These are phyloP conservation scores for Raffaelea ambrosiae DNA, from an alignment of 2,329 filamentous ascomycete species.

Conservation along the genomic window DNA sequence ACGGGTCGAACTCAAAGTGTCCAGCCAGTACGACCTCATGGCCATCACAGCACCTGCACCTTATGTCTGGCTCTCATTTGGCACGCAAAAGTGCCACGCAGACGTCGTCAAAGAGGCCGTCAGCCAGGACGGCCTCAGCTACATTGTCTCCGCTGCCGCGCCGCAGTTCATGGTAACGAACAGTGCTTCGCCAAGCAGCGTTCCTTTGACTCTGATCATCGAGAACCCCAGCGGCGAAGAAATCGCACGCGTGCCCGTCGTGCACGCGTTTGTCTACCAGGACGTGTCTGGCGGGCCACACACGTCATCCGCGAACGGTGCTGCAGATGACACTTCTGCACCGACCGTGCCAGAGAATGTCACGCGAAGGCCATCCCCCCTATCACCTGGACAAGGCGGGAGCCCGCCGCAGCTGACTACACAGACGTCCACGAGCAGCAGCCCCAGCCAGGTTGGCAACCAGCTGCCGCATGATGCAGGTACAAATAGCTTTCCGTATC, in stretches of 20 bases:
- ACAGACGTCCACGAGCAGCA: conserved; percentile 22
- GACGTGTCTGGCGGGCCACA: conserved; percentile 20
- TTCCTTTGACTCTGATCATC: conserved; percentile 46
- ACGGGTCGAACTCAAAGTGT: conserved; percentile 64
- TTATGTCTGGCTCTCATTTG: conserved; percentile 64
- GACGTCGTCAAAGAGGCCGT: conserved; percentile 48
- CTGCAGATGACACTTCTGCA: conserved; percentile 10
- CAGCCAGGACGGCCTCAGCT: conserved; percentile 48
- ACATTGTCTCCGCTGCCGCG: conserved; percentile 63
- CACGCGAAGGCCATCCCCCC: conserved; percentile 28
- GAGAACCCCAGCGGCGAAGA: conserved; percentile 41
- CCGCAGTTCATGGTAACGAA: conserved; percentile 50
- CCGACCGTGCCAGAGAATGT: conserved; percentile 28
- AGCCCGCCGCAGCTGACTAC: conserved; percentile 31
- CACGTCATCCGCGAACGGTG: conserved; percentile 6
- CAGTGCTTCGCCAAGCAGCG: conserved; percentile 35
- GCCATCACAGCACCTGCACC: conserved; percentile 44
- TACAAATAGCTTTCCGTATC: conserved; percentile 50
- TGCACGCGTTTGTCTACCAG: conserved; percentile 36
- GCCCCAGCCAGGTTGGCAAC: conserved; percentile 18
- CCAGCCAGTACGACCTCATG: conserved; percentile 64
- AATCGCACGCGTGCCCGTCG: conserved; percentile 38
- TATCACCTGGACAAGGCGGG: conserved; percentile 33
- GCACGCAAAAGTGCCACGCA: conserved; percentile 63
- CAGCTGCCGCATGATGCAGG: conserved; percentile 26